These are phyloP conservation scores for Bipolaris victoriae DNA, from an alignment of 2,329 filamentous ascomycete genomes.

Conservation along the genomic window DNA sequence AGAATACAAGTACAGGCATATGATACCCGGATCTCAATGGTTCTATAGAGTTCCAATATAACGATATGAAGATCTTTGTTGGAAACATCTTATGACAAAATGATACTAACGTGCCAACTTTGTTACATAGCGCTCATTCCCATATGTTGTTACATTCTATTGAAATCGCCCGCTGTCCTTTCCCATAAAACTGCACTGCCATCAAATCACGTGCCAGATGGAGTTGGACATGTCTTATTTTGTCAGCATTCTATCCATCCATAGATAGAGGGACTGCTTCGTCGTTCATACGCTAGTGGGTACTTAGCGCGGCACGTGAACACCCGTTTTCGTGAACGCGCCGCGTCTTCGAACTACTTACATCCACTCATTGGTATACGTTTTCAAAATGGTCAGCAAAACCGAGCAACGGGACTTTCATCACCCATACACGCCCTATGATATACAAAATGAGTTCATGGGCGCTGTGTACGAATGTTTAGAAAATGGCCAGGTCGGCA, in stretches of 20 bases:
- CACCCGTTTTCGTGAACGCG: constrained; percentile 15
- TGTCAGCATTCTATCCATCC: no score
- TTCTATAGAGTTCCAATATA: background rate
- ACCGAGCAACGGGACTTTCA: constrained; percentile 66
- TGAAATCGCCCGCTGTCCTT: background rate
- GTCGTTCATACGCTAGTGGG: background rate
- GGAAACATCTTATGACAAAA: background rate
- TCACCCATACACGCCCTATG: constrained; percentile 86
- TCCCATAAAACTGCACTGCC: no score
- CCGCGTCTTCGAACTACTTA: constrained; percentile 1
- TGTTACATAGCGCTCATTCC: background rate
- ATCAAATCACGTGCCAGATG: background rate
- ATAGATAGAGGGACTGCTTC: background rate
- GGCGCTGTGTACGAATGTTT: constrained; percentile 78
- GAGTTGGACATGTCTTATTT: background rate
- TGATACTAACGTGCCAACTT: background rate
- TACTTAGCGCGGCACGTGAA: constrained; percentile 13
- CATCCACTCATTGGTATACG: background rate
- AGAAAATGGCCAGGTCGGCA: constrained; percentile 79
- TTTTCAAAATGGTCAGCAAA: constrained; percentile 24
- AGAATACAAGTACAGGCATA: background rate
- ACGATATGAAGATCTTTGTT: background rate
- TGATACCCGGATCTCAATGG: constrained; percentile 2
- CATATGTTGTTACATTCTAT: background rate
- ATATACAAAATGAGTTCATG: constrained; percentile 90